phyloP scores from a whole-genome alignment of 2,329 filamentous ascomycete genomes.

The Calcarisporium arbuscula region DNA sequence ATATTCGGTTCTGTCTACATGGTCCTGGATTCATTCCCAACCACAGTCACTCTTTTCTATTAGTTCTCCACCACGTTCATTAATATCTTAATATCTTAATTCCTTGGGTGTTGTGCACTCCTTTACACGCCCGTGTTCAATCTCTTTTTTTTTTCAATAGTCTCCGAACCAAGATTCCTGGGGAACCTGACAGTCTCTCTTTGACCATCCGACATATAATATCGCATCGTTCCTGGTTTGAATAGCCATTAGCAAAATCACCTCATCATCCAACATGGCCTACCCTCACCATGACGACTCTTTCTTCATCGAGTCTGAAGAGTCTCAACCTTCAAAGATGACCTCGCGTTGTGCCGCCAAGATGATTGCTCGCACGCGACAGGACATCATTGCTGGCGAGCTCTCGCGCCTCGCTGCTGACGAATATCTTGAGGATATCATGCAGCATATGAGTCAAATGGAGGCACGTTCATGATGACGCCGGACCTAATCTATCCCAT shows the following conservation, averaged over 20 bases:
- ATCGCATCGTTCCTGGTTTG: slow-evolving; percentile 14
- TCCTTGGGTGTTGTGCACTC: slow-evolving; percentile 35
- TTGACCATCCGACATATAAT: slow-evolving; percentile 27
- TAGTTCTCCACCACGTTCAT: slow-evolving; percentile 48
- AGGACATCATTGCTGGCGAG: slow-evolving; percentile 84
- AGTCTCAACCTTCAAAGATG: slow-evolving; percentile 47
- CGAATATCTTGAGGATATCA: slow-evolving; percentile 90
- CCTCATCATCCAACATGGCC: slow-evolving; percentile 36
- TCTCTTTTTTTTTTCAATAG: slow-evolving; percentile 31
- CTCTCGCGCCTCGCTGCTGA: slow-evolving; percentile 78
- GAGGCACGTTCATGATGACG: slow-evolving; percentile 52
- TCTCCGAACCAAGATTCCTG: slow-evolving; percentile 44
- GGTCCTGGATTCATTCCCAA: slow-evolving; percentile 40
- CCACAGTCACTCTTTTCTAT: slow-evolving; percentile 52
- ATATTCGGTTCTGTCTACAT: slow-evolving; percentile 26
- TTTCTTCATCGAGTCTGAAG: slow-evolving; percentile 52
- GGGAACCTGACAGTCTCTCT: slow-evolving; percentile 45
- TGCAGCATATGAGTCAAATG: slow-evolving; percentile 93
- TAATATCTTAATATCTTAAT: slow-evolving; percentile 52
- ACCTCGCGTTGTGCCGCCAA: slow-evolving; percentile 70
- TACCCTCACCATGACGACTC: slow-evolving; percentile 36
- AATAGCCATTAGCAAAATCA: background rate
- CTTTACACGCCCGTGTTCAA: slow-evolving; percentile 19
- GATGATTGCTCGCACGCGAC: slow-evolving; percentile 72
- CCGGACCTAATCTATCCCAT: background rate